phyloP scores from a whole-genome alignment of 169 alveolate species.

The Plasmodium yoelii region DNA sequence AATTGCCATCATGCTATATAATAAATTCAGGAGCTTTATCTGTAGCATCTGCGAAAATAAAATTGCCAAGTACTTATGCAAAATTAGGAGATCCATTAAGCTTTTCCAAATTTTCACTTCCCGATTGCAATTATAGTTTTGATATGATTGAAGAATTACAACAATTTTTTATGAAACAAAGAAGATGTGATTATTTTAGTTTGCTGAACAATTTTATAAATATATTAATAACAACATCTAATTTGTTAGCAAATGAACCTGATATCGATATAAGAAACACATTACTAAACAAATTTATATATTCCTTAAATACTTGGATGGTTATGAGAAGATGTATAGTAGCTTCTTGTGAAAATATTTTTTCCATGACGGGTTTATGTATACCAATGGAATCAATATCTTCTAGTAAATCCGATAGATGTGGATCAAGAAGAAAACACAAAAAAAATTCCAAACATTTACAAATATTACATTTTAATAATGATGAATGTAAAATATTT shows the following conservation, averaged over 20 bases:
- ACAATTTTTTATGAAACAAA: constrained; percentile 89
- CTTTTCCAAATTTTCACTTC: constrained; percentile 80
- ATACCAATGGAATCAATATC: constrained; percentile 82
- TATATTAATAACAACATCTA: constrained; percentile 84
- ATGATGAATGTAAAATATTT: constrained; percentile 88
- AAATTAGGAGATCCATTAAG: constrained; percentile 87
- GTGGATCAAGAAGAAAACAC: neutral
- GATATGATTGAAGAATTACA: constrained; percentile 87
- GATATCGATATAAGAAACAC: constrained; percentile 81
- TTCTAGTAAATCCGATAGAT: neutral
- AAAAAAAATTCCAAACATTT: constrained; percentile 57
- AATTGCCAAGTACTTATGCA: constrained; percentile 84
- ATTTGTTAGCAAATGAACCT: constrained; percentile 81
- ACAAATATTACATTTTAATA: constrained; percentile 86
- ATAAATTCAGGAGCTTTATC: constrained; percentile 68
- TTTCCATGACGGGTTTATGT: constrained; percentile 86
- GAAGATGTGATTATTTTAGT: constrained; percentile 91
- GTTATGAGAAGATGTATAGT: constrained; percentile 86
- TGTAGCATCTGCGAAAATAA: constrained; percentile 80
- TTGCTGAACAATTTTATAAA: constrained; percentile 85
- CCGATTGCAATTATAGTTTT: constrained; percentile 76
- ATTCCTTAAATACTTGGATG: constrained; percentile 89
- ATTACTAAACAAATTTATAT: constrained; percentile 74
- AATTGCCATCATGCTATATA: constrained; percentile 75
- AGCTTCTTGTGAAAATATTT: constrained; percentile 86